These are phyloP conservation scores for Bipolaris gigantea DNA, from an alignment of 2,329 filamentous ascomycete species.

Conservation along the genomic window DNA sequence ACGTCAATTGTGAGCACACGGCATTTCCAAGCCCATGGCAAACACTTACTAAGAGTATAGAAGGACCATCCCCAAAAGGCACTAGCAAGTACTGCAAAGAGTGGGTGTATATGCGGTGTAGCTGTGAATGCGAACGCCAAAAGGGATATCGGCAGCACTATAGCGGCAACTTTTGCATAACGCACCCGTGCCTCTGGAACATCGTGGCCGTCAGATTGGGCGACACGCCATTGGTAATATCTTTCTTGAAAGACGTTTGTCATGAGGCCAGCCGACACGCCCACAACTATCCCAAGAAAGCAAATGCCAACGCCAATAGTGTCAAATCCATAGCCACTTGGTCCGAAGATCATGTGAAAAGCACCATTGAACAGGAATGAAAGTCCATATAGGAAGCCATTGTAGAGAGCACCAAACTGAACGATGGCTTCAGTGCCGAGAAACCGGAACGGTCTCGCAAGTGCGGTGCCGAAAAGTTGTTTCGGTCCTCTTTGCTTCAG, in stretches of 20 bases:
- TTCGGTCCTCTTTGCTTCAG: slow-evolving; percentile 45
- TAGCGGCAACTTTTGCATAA: slow-evolving; percentile 46
- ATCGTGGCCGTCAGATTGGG: slow-evolving; percentile 36
- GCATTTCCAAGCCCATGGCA: not conserved
- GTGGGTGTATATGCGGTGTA: slow-evolving; percentile 30
- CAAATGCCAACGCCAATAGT: slow-evolving; percentile 47
- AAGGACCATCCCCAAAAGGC: slow-evolving; percentile 56
- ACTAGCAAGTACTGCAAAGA: slow-evolving; percentile 55
- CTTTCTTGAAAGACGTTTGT: slow-evolving; percentile 52
- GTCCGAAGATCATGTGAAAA: slow-evolving; percentile 54
- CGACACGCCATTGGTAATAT: slow-evolving; percentile 46
- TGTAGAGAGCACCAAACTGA: slow-evolving; percentile 53
- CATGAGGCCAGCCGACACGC: slow-evolving; percentile 49
- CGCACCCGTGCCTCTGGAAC: slow-evolving; percentile 50
- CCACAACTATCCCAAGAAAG: slow-evolving; percentile 47
- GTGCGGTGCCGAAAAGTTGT: slow-evolving; percentile 48
- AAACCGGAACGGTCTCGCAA: slow-evolving; percentile 54
- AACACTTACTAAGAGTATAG: slow-evolving; percentile 48
- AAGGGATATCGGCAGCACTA: slow-evolving; percentile 41
- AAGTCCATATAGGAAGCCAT: slow-evolving; percentile 54
- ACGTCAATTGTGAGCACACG: not conserved
- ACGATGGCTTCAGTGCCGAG: slow-evolving; percentile 53
- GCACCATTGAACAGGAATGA: slow-evolving; percentile 56
- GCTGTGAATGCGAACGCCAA: slow-evolving; percentile 45
- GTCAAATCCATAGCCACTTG: slow-evolving; percentile 48